A percentile compares a stretch with the other conserved stretches of the same genome.
These are phyloP conservation scores for Erodium moschatum DNA, from an alignment of 441 rosid genomes.

Conservation along the genomic window DNA sequence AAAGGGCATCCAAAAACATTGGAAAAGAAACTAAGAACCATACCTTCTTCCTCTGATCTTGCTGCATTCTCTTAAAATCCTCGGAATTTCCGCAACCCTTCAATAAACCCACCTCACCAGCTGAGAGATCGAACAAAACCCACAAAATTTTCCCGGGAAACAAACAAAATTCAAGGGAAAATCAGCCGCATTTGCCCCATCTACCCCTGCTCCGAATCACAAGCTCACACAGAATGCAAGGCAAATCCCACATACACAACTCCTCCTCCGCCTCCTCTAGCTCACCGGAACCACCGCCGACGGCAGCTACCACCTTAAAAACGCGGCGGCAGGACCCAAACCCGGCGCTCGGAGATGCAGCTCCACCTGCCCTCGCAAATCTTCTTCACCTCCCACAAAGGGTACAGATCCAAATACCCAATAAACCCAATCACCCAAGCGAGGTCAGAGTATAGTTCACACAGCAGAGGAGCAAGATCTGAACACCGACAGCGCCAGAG, in stretches of 20 bases:
- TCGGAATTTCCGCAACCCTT: background rate
- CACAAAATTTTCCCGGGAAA: background rate
- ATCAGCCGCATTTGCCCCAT: slow-evolving; percentile 83
- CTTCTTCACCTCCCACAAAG: no score
- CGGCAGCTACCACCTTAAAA: slow-evolving; percentile 27
- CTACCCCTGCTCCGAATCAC: slow-evolving; percentile 53
- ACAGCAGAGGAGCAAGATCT: slow-evolving; percentile 38
- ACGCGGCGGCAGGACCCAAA: slow-evolving; percentile 14
- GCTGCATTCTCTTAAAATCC: slow-evolving; percentile 38
- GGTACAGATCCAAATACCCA: background rate
- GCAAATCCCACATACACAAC: slow-evolving; percentile 46
- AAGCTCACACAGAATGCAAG: slow-evolving; percentile 42
- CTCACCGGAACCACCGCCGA: slow-evolving; percentile 7
- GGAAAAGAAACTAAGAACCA: slow-evolving; percentile 4
- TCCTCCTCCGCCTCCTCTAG: slow-evolving; percentile 16
- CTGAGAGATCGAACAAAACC: background rate
- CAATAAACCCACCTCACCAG: slow-evolving; percentile 4
- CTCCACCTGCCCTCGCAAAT: background rate
- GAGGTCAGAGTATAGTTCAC: slow-evolving; percentile 2
- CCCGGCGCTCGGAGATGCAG: slow-evolving; percentile 19
- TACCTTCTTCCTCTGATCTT: slow-evolving; percentile 78
- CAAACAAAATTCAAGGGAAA: background rate
- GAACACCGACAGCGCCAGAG: slow-evolving; percentile 50
- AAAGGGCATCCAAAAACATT: background rate
- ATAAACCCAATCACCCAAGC: background rate